Evolutionary conservation across 139 green algal species (phyloP).

Genomic region (Monoraphidium neglectum): DNA sequence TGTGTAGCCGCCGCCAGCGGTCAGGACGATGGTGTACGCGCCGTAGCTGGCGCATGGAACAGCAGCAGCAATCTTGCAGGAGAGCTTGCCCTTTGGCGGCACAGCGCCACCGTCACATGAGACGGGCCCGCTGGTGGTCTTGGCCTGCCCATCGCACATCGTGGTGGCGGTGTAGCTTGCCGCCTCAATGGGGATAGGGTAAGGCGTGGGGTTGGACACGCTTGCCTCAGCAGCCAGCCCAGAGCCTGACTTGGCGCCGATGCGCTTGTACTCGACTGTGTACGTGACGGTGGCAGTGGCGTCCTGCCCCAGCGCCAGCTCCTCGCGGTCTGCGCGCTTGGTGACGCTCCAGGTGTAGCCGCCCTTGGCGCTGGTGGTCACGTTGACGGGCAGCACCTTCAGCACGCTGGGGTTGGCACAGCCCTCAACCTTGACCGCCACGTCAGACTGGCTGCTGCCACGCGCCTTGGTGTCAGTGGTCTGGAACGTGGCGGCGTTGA

Average conservation of each 20-base stretch:
- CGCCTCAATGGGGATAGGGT: neutral
- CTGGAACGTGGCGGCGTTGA: slow-evolving; percentile 15
- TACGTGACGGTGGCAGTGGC: slow-evolving; percentile 1
- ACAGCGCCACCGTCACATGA: no score
- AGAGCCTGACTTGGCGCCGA: neutral
- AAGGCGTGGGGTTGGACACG: slow-evolving; percentile 8
- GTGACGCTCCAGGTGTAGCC: slow-evolving; percentile 17
- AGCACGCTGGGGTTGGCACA: neutral
- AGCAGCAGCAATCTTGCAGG: no score
- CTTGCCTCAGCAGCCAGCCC: slow-evolving; percentile 8
- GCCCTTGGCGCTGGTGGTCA: slow-evolving; percentile 10
- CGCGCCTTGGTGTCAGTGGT: slow-evolving; percentile 9
- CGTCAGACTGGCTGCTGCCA: neutral
- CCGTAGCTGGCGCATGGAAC: no score
- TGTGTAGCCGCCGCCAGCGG: no score
- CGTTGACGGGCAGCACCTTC: neutral
- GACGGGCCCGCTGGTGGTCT: no score
- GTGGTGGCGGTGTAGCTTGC: slow-evolving; percentile 3
- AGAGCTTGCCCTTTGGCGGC: no score
- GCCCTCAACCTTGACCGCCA: neutral
- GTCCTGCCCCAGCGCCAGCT: neutral
- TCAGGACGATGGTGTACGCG: no score
- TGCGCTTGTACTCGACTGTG: slow-evolving; percentile 21
- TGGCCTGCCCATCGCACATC: neutral
- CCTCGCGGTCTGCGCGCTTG: neutral